Percentiles rank a stretch among this genome's conserved stretches.
Conservation (phyloP, 805 yeast species). For the Soucietia sequanensis region DNA sequence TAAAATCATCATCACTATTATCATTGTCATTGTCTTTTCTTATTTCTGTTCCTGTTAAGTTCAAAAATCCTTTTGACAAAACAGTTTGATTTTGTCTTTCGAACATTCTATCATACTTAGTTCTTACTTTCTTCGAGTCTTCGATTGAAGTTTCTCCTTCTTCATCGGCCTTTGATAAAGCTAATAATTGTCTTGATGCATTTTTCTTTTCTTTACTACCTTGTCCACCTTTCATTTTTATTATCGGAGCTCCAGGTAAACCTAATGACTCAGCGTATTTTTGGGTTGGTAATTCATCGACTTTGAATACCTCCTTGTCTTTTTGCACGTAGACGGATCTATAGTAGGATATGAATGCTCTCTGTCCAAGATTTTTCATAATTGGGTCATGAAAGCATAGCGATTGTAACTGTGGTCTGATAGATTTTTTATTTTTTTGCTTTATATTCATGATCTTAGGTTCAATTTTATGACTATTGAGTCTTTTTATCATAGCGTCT, state of each 20-base stretch:
- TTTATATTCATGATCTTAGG: constrained; percentile 73
- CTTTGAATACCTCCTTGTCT: constrained; percentile 81
- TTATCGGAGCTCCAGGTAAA: constrained; percentile 93
- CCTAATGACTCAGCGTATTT: constrained; percentile 87
- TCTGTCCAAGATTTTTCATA: constrained; percentile 89
- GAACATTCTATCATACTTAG: constrained; percentile 94
- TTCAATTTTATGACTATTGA: constrained; percentile 63
- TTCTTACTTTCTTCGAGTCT: constrained; percentile 55
- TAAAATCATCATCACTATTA: constrained; percentile 67
- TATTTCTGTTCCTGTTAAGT: constrained; percentile 53
- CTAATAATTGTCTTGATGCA: constrained; percentile 66
- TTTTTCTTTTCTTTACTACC: constrained; percentile 77
- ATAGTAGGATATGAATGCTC: constrained; percentile 90
- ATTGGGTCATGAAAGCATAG: constrained; percentile 90
- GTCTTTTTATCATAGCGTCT: constrained; percentile 64
- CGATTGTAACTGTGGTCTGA: constrained; percentile 82
- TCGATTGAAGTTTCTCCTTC: constrained; percentile 57
- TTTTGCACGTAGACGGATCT: constrained; percentile 82
- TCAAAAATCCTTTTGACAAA: constrained; percentile 82
- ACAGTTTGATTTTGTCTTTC: constrained; percentile 92
- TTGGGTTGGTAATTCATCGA: constrained; percentile 75
- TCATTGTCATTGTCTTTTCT: constrained; percentile 28
- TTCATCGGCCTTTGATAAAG: constrained; percentile 47
- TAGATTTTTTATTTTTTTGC: constrained; percentile 68
- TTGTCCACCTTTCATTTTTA: constrained; percentile 58